phyloP scores from a whole-genome alignment of 108 stramenopile species.

The Cylindrotheca closterium region DNA sequence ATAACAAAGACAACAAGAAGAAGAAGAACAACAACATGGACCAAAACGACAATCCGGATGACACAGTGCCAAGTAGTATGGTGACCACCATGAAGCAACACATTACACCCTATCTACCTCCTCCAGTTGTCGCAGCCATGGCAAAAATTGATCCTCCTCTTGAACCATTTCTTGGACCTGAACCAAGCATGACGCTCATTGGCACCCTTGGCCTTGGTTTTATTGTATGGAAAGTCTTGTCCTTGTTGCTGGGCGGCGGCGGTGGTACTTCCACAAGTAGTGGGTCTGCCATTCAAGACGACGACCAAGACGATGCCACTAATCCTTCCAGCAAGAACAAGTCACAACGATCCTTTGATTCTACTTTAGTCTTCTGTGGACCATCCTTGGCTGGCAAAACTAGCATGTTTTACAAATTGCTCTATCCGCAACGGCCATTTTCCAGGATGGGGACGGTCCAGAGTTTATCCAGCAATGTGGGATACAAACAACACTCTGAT shows the following conservation, averaged over 20 bases:
- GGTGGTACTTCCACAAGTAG: conserved; percentile 9
- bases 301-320: conserved; percentile 21
- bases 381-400: conserved; percentile 48
- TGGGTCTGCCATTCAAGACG: conserved; percentile 32
- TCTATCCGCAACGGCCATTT: neutral
- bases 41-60: too few relatives aligned
- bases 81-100: neutral
- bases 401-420: conserved; percentile 34
- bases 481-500: conserved; percentile 18
- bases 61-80: too few relatives aligned
- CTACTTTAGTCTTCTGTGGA: conserved; percentile 46
- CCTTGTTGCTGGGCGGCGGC: conserved; percentile 1
- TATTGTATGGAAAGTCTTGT: conserved; percentile 3
- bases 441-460: conserved; percentile 48
- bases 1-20: too few relatives aligned
- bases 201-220: conserved; percentile 18
- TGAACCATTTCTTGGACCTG: conserved; percentile 39
- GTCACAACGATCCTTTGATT: conserved; percentile 22
- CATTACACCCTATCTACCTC: conserved; percentile 48
- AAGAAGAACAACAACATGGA: too few relatives aligned
- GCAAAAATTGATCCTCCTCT: conserved; percentile 36
- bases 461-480: conserved; percentile 67
- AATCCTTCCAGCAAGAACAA: neutral
- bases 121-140: conserved; percentile 43
- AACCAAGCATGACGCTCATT: conserved; percentile 28